These are phyloP conservation scores for Macadamia integrifolia DNA, from an alignment of 164 flowering plant species.

Conservation along the genomic window DNA sequence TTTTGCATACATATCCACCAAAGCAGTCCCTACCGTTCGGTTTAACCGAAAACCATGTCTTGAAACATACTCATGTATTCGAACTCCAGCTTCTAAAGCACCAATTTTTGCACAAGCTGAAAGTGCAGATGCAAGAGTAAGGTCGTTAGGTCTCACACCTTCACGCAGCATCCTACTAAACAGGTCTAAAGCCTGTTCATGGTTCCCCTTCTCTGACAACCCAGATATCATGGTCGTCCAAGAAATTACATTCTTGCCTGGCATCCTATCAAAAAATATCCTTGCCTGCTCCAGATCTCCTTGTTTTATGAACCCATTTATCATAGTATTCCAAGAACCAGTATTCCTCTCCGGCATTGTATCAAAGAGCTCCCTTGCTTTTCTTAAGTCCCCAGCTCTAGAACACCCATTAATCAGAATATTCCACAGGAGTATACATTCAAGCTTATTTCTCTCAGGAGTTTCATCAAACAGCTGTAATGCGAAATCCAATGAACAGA, in stretches of 20 bases:
- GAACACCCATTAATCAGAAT: slow-evolving; percentile 54
- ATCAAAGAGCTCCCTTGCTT: slow-evolving; percentile 33
- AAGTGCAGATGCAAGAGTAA: slow-evolving; percentile 35
- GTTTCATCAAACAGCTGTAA: slow-evolving; percentile 48
- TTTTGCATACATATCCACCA: slow-evolving; percentile 26
- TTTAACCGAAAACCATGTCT: slow-evolving; percentile 25
- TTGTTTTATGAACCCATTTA: slow-evolving; percentile 39
- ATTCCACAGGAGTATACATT: slow-evolving; percentile 47
- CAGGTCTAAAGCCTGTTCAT: slow-evolving; percentile 30
- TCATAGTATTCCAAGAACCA: slow-evolving; percentile 51
- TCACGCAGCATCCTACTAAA: slow-evolving; percentile 38
- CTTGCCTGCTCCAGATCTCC: slow-evolving; percentile 30
- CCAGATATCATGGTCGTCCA: slow-evolving; percentile 53
- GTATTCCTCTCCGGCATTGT: slow-evolving; percentile 42
- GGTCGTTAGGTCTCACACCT: slow-evolving; percentile 38
- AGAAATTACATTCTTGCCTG: slow-evolving; percentile 42
- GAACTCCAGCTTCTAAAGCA: slow-evolving; percentile 37
- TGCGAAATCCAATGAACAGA: slow-evolving; percentile 22
- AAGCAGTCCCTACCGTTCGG: slow-evolving; percentile 15
- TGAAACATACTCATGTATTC: slow-evolving; percentile 31
- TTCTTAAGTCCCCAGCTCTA: slow-evolving; percentile 33
- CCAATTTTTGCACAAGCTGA: slow-evolving; percentile 45
- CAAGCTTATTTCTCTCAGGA: slow-evolving; percentile 27
- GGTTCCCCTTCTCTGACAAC: slow-evolving; percentile 31
- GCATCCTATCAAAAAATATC: slow-evolving; percentile 36